These are phyloP conservation scores for Hapsidospora chrysogenum DNA, from an alignment of 495 filamentous ascomycete genomes.

Conservation along the genomic window DNA sequence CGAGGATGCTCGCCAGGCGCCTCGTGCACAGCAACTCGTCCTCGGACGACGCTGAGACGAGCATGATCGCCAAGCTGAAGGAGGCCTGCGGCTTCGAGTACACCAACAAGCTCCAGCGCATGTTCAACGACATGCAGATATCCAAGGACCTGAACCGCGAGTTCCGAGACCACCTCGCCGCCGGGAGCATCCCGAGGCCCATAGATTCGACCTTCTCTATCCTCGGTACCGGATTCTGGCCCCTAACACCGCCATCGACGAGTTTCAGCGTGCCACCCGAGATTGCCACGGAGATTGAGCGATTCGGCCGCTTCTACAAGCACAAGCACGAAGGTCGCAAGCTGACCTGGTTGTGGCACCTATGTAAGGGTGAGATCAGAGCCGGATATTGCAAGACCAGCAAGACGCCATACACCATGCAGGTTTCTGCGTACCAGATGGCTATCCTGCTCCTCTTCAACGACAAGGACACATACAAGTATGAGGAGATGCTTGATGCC, in stretches of 20 bases:
- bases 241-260: constrained; percentile 67
- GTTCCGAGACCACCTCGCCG: constrained; percentile 48
- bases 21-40: constrained; percentile 88
- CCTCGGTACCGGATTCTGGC: constrained; percentile 96
- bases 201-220: constrained; percentile 74
- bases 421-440: constrained; percentile 96
- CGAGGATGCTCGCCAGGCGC: constrained; percentile 86
- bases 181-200: constrained; percentile 23
- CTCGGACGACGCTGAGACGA: constrained; percentile 93
- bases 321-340: constrained; percentile 94
- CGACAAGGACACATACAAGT: constrained; percentile 65
- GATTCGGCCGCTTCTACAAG: constrained; percentile 81
- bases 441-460: constrained; percentile 94
- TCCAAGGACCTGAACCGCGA: constrained; percentile 87
- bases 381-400: constrained; percentile 76
- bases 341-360: constrained; percentile 93
- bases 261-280: constrained; percentile 72
- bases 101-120: constrained; percentile 96
- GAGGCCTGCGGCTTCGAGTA: constrained; percentile 98
- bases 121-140: constrained; percentile 99
- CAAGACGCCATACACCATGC: constrained; percentile 91
- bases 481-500: constrained; percentile 68
- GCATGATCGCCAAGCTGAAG: constrained; percentile 98
- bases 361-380: constrained; percentile 94
- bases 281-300: constrained; percentile 72